Percentiles rank a stretch among this genome's conserved stretches.
Evolutionary conservation across 495 filamentous ascomycete species (phyloP).

Genomic region (Aspergillus sparsus): DNA sequence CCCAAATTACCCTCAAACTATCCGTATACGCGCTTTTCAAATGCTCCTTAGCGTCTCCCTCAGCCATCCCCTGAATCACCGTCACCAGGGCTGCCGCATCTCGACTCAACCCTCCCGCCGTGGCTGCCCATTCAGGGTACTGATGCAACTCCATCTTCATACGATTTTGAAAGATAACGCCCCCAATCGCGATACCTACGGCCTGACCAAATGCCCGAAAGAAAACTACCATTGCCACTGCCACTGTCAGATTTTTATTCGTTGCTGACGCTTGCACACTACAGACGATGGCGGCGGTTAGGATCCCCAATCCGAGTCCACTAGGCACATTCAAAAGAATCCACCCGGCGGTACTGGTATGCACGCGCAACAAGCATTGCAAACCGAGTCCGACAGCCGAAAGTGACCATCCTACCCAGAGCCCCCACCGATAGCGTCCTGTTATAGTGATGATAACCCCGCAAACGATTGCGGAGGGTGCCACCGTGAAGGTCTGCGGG

Average conservation of each 20-base stretch:
- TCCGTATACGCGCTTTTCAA: slow-evolving; percentile 58
- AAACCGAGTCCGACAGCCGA: slow-evolving; percentile 50
- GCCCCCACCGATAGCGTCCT: slow-evolving; percentile 51
- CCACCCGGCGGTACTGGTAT: slow-evolving; percentile 47
- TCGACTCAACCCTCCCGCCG: slow-evolving; percentile 51
- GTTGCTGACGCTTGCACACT: slow-evolving; percentile 51
- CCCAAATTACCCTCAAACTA: slow-evolving; percentile 59
- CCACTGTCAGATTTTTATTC: slow-evolving; percentile 45
- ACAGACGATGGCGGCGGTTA: slow-evolving; percentile 51
- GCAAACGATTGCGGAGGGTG: slow-evolving; percentile 48
- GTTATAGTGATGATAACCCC: slow-evolving; percentile 47
- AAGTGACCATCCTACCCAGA: slow-evolving; percentile 56
- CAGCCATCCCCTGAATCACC: slow-evolving; percentile 57
- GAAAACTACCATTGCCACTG: slow-evolving; percentile 58
- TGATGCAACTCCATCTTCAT: slow-evolving; percentile 49
- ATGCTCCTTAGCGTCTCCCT: slow-evolving; percentile 38
- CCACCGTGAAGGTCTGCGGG: slow-evolving; percentile 54
- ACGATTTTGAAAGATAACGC: slow-evolving; percentile 62
- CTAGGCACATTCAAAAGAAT: slow-evolving; percentile 50
- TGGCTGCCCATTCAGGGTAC: slow-evolving; percentile 42
- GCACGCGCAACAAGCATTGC: slow-evolving; percentile 44
- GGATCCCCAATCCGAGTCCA: slow-evolving; percentile 51
- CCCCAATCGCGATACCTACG: slow-evolving; percentile 57
- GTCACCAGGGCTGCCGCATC: slow-evolving; percentile 62
- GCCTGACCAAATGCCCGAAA: slow-evolving; percentile 57